A percentile compares a stretch with the other conserved stretches of the same genome.
Evolutionary conservation across 2,329 filamentous ascomycete genomes (phyloP).

Genomic region (Cladosporium sp.): DNA sequence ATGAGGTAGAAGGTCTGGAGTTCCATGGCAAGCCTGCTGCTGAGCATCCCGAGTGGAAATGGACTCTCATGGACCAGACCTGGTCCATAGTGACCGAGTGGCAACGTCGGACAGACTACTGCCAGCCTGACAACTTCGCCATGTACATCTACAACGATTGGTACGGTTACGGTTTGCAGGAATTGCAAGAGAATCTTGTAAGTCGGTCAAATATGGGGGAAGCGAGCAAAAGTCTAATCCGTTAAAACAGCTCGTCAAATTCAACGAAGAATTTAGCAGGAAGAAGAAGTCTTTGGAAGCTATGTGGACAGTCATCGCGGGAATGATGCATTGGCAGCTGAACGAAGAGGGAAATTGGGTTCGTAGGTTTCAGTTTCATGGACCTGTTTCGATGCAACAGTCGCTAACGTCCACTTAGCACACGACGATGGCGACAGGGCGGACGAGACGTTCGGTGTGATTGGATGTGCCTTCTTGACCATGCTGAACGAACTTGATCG

Average conservation of each 20-base stretch:
- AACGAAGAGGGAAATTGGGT: slow-evolving; percentile 16
- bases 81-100: slow-evolving; percentile 9
- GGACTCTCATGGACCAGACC: slow-evolving; percentile 10
- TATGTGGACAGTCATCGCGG: slow-evolving; percentile 13
- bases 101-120: background rate
- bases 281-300: slow-evolving; percentile 14
- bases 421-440: background rate
- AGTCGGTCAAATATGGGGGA: background rate
- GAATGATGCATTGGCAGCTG: slow-evolving; percentile 12
- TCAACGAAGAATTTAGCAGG: slow-evolving; percentile 14
- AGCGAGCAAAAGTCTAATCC: background rate
- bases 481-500: slow-evolving; percentile 17
- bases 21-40: slow-evolving; percentile 6
- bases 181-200: slow-evolving; percentile 30
- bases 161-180: slow-evolving; percentile 27
- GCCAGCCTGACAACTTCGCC: slow-evolving; percentile 27
- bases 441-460: background rate
- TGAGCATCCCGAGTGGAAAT: slow-evolving; percentile 15
- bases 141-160: slow-evolving; percentile 32
- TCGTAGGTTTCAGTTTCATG: background rate
- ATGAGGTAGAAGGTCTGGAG: background rate
- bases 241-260: slow-evolving; percentile 10
- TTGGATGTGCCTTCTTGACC: slow-evolving; percentile 15
- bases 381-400: background rate
- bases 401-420: background rate